Evolutionary conservation across 2,329 filamentous ascomycete genomes (phyloP), one percentile per base, ranked within the genome.

Genomic region (Colletotrichum liaoningense): DNA sequence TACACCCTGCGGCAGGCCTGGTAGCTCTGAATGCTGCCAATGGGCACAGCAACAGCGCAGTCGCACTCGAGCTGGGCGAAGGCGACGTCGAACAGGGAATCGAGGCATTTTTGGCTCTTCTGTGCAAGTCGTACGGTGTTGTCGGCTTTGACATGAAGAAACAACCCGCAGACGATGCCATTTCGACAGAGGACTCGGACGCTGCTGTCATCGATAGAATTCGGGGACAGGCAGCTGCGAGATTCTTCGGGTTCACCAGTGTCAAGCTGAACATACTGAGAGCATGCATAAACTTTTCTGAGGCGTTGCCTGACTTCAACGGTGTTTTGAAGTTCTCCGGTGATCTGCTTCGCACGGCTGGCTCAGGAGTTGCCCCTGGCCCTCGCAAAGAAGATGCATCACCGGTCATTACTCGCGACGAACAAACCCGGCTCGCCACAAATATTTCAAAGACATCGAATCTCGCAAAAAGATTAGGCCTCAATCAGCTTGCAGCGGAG

Each of bases 271-370:
- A 97, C 80, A 91, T 98, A 64, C 86, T 98, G 12, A 91, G 94
- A 76, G 92, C 93, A n/a, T 97, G 96, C 79, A 95, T 98, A 78
- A 95, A 95, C 81, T 94, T 98, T 74, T 97, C 94, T 67, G 97
- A 99, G 84, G 96, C 97, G 0, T 86, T 98, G 67, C 95, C 96
- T 1, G 95, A 98, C 81, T 97, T 98, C 78, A 89, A 93, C 60
- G 96, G 96, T 5, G 94, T 98, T n/a, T 85, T 98, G 26, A 92
- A 91, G 73, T 97, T 95, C 80, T 97, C 95, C 0, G 93, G 95
- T 75, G 92, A 97, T 77, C 85, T 98, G 28, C 85, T 99, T 73
- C 91, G 94, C 63, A 94, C 94, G 14, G 94, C 94, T 60, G 95
- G 95, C 35, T 93, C 93, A 58, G 93, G 94, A 28, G 89, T 95